Base-by-base conservation (phyloP, 768 basidiomycete genomes). In the Russula virescens region DNA sequence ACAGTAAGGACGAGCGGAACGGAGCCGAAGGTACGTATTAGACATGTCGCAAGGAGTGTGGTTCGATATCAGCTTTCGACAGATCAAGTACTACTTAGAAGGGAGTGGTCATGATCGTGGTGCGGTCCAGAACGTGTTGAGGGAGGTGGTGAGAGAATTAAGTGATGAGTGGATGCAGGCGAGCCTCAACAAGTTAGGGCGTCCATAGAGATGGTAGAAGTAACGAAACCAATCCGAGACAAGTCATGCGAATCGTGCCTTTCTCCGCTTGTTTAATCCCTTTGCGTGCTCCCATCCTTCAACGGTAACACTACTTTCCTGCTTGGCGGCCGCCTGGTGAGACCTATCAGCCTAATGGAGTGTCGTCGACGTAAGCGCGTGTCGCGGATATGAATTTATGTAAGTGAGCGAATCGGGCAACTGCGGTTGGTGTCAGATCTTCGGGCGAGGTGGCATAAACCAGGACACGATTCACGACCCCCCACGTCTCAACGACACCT, bases 11-110 rank as follows among this genome's bases (percentile, higher is more conserved):
- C 92, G 34, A 91, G 89, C 67, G 93, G 93, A 21, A 95, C 93
- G 16, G 92, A 94, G 68, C 92, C 92, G 0, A 94, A 94, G 83
- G 90, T 88, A 69, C 47, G 51, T 49, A 40, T 21, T 3, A 42
- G 34, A 21, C n/a, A 35, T 43, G 42, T 40, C 31, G 21, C 16
- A 1, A 19, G 28, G 28, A n/a, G 16, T 23, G 25, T 42, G 5
- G 10, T n/a, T 48, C 21, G 25, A 3, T 31, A 13, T 21, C 35
- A 34, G 57, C 48, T 50, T 18, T 49, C 43, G 56, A 40, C 56
- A 80, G 89, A 90, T 94, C 75, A 95, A 95, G 71, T 92, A 88
- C 72, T 95, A 95, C 70, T 76, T 94, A 31, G 93, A 95, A 75
- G 93, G 89, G 13, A 81, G 77, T 53, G 90, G 91, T 0, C 76